These are phyloP conservation scores for Pseudomonodictys pantanalensis DNA, from an alignment of 495 filamentous ascomycete species.

Conservation along the genomic window DNA sequence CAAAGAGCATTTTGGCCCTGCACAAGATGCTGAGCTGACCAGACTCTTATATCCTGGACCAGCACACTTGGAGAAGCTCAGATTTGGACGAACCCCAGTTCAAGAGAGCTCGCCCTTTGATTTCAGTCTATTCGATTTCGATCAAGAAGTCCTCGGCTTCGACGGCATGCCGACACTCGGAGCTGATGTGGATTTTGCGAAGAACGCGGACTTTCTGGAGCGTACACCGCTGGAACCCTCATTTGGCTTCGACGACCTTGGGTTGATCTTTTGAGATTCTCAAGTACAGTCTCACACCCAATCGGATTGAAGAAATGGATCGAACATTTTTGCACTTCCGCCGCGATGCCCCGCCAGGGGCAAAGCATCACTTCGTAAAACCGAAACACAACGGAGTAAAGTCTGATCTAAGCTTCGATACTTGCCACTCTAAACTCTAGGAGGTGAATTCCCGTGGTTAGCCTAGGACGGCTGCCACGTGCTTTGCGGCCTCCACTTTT, in stretches of 20 bases:
- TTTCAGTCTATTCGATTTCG: conserved; percentile 13
- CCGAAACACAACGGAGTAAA: too few relatives aligned
- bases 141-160: conserved; percentile 5
- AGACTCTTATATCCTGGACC: conserved; percentile 12
- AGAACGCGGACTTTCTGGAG: background rate
- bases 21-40: conserved; percentile 13
- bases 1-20: background rate
- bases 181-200: background rate
- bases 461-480: too few relatives aligned
- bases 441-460: too few relatives aligned
- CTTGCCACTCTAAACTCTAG: too few relatives aligned
- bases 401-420: too few relatives aligned
- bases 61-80: conserved; percentile 11
- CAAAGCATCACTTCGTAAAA: too few relatives aligned
- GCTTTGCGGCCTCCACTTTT: too few relatives aligned
- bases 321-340: too few relatives aligned
- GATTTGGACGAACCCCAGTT: conserved; percentile 2
- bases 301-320: too few relatives aligned
- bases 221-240: too few relatives aligned
- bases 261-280: background rate
- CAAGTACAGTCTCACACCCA: too few relatives aligned
- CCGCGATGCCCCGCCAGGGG: too few relatives aligned
- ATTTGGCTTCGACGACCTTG: conserved; percentile 6
- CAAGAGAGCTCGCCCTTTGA: conserved; percentile 6
- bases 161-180: conserved; percentile 5